A percentile compares a stretch with the other conserved stretches of the same genome.
Evolutionary conservation across 2,329 filamentous ascomycete genomes (phyloP).

Genomic region (Pseudogymnoascus sp.): DNA sequence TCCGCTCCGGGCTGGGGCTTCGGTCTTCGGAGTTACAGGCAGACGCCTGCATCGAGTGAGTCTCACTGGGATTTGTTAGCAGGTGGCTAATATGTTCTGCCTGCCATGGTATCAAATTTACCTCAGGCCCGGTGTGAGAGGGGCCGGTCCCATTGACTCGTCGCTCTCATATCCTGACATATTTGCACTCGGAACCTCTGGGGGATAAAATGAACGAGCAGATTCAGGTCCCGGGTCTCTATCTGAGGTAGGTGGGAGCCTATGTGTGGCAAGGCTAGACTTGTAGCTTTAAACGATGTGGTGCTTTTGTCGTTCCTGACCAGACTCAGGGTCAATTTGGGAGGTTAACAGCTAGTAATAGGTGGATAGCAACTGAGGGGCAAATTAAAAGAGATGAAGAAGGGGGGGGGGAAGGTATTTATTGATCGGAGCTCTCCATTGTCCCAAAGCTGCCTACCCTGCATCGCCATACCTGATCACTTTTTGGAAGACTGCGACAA

Average conservation of each 20-base stretch:
- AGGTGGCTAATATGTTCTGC: neutral
- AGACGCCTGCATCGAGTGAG: neutral
- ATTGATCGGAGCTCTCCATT: neutral
- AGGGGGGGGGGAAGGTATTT: neutral
- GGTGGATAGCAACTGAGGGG: constrained; percentile 1
- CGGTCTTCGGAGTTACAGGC: neutral
- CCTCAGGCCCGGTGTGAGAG: neutral
- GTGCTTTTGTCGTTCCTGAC: neutral
- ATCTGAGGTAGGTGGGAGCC: neutral
- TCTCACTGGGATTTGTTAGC: neutral
- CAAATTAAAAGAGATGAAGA: neutral
- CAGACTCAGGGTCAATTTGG: neutral
- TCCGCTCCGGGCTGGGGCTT: neutral
- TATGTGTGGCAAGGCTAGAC: neutral
- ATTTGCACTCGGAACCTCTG: neutral
- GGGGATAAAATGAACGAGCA: neutral
- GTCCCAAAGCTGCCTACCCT: neutral
- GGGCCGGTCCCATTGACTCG: neutral
- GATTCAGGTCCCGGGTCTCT: neutral
- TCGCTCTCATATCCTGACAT: neutral
- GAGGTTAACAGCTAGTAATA: neutral
- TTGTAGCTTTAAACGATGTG: neutral
- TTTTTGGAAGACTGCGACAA: neutral
- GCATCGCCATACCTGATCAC: neutral
- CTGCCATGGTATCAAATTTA: neutral